These are phyloP conservation scores for Cadophora luteo-olivacea DNA, from an alignment of 2,329 filamentous ascomycete species.

Conservation along the genomic window DNA sequence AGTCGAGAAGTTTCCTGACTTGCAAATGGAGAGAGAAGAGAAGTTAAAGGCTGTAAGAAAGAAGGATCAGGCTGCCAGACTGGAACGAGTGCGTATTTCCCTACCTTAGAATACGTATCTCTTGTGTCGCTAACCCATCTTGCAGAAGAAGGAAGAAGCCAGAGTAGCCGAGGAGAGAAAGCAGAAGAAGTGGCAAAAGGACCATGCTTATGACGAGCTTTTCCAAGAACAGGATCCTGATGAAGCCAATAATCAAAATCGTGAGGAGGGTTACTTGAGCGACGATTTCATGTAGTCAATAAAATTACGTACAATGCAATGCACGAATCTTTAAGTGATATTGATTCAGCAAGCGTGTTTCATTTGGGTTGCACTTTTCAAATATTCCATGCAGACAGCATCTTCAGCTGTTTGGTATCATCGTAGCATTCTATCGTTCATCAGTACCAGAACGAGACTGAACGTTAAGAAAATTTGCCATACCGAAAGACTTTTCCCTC, in stretches of 20 bases:
- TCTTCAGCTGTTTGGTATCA: neutral
- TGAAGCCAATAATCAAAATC: slow-evolving; percentile 83
- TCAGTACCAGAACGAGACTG: neutral
- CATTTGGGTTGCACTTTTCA: neutral
- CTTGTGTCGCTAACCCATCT: slow-evolving; percentile 11
- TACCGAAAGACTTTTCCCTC: neutral
- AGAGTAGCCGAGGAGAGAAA: slow-evolving; percentile 78
- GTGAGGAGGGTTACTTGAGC: slow-evolving; percentile 78
- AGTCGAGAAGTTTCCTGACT: slow-evolving; percentile 84
- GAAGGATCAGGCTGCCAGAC: slow-evolving; percentile 68
- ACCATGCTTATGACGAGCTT: slow-evolving; percentile 96
- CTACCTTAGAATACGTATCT: neutral
- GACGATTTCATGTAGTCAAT: slow-evolving; percentile 88
- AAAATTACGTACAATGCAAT: neutral
- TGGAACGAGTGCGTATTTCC: slow-evolving; percentile 62
- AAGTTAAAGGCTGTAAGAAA: slow-evolving; percentile 73
- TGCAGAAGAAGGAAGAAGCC: slow-evolving; percentile 78
- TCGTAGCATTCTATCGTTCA: neutral
- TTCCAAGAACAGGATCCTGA: slow-evolving; percentile 84
- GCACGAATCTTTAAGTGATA: neutral
- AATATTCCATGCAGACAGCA: neutral
- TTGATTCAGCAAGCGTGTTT: neutral
- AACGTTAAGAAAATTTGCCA: neutral
- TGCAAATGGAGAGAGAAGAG: slow-evolving; percentile 82
- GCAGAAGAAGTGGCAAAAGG: slow-evolving; percentile 91